These are phyloP conservation scores for Mortierella hygrophila DNA, from an alignment of 192 early-diverging fungal species.

Conservation along the genomic window DNA sequence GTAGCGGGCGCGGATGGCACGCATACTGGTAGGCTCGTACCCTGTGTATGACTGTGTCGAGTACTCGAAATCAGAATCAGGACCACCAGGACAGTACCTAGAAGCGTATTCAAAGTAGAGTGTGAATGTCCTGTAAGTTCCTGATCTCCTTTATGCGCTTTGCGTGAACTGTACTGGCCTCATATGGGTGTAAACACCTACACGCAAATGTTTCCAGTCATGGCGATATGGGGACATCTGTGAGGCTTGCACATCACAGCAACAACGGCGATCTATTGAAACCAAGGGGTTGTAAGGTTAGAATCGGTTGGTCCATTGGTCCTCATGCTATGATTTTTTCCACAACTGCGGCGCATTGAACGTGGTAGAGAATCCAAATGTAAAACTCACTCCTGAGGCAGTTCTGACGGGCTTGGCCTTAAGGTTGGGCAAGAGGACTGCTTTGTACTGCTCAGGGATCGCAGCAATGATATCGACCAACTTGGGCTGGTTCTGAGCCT, in stretches of 20 bases:
- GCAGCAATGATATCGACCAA: constrained; percentile 98
- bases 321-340: not conserved
- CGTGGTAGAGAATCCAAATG: too few relatives aligned
- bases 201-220: constrained; percentile 99
- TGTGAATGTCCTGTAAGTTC: not conserved
- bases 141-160: not conserved
- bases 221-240: constrained; percentile 98
- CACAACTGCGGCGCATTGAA: not conserved
- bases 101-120: not conserved
- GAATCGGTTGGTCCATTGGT: not conserved
- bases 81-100: constrained; percentile 96
- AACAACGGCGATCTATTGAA: constrained; percentile 86
- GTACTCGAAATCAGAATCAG: constrained; percentile 99
- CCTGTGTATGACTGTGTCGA: constrained; percentile 99
- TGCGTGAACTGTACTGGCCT: not conserved
- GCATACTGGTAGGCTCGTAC: constrained; percentile 99
- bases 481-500: constrained; percentile 89
- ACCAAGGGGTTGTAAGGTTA: constrained; percentile 9
- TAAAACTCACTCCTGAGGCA: constrained; percentile 81
- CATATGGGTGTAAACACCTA: constrained; percentile 54
- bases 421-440: constrained; percentile 85
- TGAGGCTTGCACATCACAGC: constrained; percentile 99
- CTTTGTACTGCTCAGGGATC: constrained; percentile 93
- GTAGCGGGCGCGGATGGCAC: constrained; percentile 98
- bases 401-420: constrained; percentile 98